Evolutionary conservation across 139 green algal species (phyloP).

Genomic region (Haematococcus lacustris): DNA sequence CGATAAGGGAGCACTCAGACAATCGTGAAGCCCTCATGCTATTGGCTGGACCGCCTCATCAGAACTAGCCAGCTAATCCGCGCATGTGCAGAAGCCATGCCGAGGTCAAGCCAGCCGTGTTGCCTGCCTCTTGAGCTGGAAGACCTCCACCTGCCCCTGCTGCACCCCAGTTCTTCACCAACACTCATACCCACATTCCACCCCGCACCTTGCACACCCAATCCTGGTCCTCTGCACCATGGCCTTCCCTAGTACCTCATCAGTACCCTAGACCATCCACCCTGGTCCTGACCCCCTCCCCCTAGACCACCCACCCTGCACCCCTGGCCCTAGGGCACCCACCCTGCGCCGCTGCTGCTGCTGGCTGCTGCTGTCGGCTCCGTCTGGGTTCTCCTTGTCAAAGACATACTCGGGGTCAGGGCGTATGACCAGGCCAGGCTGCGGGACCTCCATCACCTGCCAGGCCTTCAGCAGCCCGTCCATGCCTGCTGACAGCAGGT

Average conservation of each 20-base stretch:
- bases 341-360: neutral
- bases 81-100: too few relatives aligned
- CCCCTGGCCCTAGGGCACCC: neutral
- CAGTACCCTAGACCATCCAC: neutral
- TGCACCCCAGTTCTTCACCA: too few relatives aligned
- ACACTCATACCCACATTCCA: too few relatives aligned
- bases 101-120: too few relatives aligned
- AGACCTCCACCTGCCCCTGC: too few relatives aligned
- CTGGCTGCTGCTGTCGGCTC: neutral
- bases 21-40: too few relatives aligned
- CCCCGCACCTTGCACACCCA: neutral
- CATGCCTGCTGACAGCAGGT: constrained; percentile 18
- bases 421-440: constrained; percentile 21
- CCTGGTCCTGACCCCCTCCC: neutral
- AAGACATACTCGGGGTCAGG: constrained; percentile 14
- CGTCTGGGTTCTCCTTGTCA: constrained; percentile 14
- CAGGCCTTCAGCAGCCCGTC: constrained; percentile 35
- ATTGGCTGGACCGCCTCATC: too few relatives aligned
- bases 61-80: too few relatives aligned
- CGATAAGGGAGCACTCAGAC: too few relatives aligned
- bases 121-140: too few relatives aligned
- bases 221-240: neutral
- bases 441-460: constrained; percentile 15
- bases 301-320: neutral
- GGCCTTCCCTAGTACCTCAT: neutral